Base-by-base conservation (phyloP, 306 rosid genomes). In the Coriaria nepalensis region DNA sequence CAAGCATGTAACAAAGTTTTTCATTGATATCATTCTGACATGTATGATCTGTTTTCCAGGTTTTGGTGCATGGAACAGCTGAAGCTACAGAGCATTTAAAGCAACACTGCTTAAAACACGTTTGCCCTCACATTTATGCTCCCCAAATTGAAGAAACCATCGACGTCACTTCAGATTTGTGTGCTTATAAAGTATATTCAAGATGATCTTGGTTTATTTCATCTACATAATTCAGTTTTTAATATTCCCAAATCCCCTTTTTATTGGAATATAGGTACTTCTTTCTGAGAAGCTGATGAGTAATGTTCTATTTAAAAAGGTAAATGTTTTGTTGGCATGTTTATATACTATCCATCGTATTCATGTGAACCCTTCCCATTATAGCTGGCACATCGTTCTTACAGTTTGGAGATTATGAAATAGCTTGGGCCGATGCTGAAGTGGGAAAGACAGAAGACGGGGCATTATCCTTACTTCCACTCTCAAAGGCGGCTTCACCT, bases 81-180 rank as follows among this genome's bases (percentile, higher is more conserved):
- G 98, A 92, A 69, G 96, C 98, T 62, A 92, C 98, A 2, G 94
- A 92, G 57, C 96, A 92, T 82, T 70, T 92, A 73, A 92, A 82
- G 73, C 96, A 85, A 54, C 94, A 85, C 58, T 82, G 93, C 68
- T 63, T 82, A 49, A 75, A 82, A 66, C 68, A 63, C 53, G 94
- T 85, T 56, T 85, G 96, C 51, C 93, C 94, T 50, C 85, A 82
- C 13, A 94, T 85, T 42, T 92, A 75, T 68, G 93, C 98, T 57
- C 98, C 94, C 4, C 98, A 92, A 68, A 78, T 82, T 63, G 96
- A 85, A 58, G 94, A 85, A 73, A 85, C 87, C 37, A 85, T 79
- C 37, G 98, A 92, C 66, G 94, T 92, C 46, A 92, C 98, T 52
- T 85, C 98, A 50, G 98, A 92, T 64, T 67, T 92, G 45, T 85